These are phyloP conservation scores for Oropetium thomaeum DNA, from an alignment of 176 grass and related monocot species.

Conservation along the genomic window DNA sequence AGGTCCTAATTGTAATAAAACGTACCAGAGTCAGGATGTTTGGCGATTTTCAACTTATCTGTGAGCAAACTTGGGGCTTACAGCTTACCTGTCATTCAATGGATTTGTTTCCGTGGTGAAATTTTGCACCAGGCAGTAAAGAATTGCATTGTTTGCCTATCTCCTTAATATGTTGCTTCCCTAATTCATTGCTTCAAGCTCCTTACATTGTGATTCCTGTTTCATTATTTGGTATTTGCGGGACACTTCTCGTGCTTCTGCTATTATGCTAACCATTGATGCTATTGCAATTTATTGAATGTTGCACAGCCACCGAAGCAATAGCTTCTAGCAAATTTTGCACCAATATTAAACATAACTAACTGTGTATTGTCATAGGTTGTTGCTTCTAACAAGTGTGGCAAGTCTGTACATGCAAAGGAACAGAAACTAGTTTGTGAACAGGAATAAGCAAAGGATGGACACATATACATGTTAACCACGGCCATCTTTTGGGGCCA, in stretches of 20 bases:
- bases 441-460: no score
- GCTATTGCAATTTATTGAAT: no score
- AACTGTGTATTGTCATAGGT: not conserved
- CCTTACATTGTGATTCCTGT: not conserved
- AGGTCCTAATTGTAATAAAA: slow-evolving; percentile 34
- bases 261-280: not conserved
- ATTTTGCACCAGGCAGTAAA: slow-evolving; percentile 18
- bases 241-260: not conserved
- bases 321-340: not conserved
- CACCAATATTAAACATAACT: not conserved
- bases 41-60: not conserved
- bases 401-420: no score
- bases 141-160: slow-evolving; percentile 14
- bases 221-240: not conserved
- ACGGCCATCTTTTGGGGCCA: no score
- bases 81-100: slow-evolving; percentile 2
- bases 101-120: slow-evolving; percentile 13
- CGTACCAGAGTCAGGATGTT: not conserved
- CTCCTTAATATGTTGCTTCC: not conserved
- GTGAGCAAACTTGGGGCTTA: slow-evolving; percentile 2
- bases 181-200: no score
- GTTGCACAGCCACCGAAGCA: not conserved
- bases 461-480: not conserved
- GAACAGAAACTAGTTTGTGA: no score
- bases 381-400: not conserved